phyloP scores from a whole-genome alignment of 169 alveolate species.

The Prorocentrum cordatum region DNA sequence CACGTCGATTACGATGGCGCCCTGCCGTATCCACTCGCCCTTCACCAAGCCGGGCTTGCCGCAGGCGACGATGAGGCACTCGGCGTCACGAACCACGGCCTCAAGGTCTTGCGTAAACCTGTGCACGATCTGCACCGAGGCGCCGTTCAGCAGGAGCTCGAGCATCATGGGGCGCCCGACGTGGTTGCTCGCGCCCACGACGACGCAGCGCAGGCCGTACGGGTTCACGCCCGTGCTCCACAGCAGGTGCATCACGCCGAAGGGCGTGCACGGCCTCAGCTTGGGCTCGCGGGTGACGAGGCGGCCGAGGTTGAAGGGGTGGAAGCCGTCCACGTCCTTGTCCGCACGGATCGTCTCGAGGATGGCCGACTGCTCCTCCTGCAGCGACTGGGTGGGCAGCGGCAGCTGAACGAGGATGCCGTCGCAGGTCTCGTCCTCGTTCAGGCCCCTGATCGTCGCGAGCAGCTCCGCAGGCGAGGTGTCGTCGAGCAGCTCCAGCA shows the following conservation, averaged over 20 bases:
- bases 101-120: neutral
- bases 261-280: neutral
- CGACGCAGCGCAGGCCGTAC: neutral
- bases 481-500: neutral
- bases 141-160: neutral
- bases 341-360: neutral
- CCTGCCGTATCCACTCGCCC: slow-evolving; percentile 76
- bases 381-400: neutral
- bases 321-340: neutral
- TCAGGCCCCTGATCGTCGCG: neutral
- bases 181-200: neutral
- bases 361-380: neutral
- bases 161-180: neutral
- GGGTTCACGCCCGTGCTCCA: neutral
- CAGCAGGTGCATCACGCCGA: neutral
- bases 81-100: neutral
- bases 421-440: neutral
- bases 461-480: neutral
- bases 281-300: neutral
- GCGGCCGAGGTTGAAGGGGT: neutral
- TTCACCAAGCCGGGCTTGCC: neutral
- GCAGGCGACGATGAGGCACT: neutral
- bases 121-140: neutral
- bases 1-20: slow-evolving; percentile 80
- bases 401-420: neutral